These are phyloP conservation scores for Termitomyces sp. DNA, from an alignment of 768 basidiomycete genomes.

Conservation along the genomic window DNA sequence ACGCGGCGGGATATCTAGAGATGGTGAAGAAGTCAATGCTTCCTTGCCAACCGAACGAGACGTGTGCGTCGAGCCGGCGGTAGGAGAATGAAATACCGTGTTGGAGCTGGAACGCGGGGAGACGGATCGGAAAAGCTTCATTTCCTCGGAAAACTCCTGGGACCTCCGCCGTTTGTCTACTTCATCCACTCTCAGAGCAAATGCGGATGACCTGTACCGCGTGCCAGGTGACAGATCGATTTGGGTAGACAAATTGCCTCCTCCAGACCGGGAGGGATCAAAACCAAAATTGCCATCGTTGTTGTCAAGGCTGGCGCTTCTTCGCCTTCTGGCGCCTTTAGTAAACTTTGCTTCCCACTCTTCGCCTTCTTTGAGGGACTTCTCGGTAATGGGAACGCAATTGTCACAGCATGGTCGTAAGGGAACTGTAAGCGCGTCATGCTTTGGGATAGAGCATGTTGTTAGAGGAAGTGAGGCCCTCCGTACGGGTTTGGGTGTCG, in stretches of 20 bases:
- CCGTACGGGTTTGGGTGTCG: slow-evolving; percentile 15
- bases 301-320: slow-evolving; percentile 38
- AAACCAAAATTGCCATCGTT: slow-evolving; percentile 17
- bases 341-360: slow-evolving; percentile 62
- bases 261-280: neutral
- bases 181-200: slow-evolving; percentile 55
- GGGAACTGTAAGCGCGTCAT: slow-evolving; percentile 49
- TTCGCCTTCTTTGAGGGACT: slow-evolving; percentile 46
- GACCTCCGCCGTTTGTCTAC: slow-evolving; percentile 52
- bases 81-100: slow-evolving; percentile 11
- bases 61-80: slow-evolving; percentile 6
- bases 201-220: slow-evolving; percentile 15
- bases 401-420: slow-evolving; percentile 66
- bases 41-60: slow-evolving; percentile 2
- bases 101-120: slow-evolving; percentile 10
- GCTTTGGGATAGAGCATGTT: slow-evolving; percentile 25
- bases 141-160: slow-evolving; percentile 25
- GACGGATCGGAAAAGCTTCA: slow-evolving; percentile 8
- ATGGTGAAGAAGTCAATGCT: slow-evolving; percentile 2
- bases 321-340: slow-evolving; percentile 52
- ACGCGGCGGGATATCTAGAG: slow-evolving; percentile 12
- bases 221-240: slow-evolving; percentile 4
- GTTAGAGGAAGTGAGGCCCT: slow-evolving; percentile 24
- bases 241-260: slow-evolving; percentile 21
- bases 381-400: slow-evolving; percentile 56